Evolutionary conservation across 2,329 filamentous ascomycete genomes (phyloP).

Genomic region (Curvularia verruculosa): DNA sequence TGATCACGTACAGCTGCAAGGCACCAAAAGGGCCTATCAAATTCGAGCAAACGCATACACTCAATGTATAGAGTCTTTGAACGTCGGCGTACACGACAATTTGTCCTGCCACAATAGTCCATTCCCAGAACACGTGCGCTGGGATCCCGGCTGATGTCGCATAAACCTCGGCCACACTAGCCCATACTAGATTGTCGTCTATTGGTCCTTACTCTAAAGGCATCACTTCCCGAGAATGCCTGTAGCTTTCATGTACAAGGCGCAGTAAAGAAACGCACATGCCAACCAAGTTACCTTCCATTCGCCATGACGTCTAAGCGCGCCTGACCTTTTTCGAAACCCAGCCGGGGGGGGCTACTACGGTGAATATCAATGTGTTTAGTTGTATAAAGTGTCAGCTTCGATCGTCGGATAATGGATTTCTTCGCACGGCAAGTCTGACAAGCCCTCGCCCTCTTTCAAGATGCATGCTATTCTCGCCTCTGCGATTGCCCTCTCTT

Average conservation of each 20-base stretch:
- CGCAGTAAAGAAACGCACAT: slow-evolving; percentile 19
- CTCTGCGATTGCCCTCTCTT: slow-evolving; percentile 14
- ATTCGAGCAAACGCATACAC: not conserved
- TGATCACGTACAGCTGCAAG: slow-evolving; percentile 6
- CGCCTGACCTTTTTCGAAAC: slow-evolving; percentile 1
- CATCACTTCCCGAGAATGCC: slow-evolving; percentile 17
- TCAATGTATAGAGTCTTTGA: not conserved
- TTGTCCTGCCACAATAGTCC: slow-evolving; percentile 8
- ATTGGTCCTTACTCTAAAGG: slow-evolving; percentile 20
- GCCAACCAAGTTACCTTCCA: slow-evolving; percentile 11
- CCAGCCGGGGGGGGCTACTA: slow-evolving; percentile 2
- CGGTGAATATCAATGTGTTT: not conserved
- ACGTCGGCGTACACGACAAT: not conserved
- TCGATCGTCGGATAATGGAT: not conserved
- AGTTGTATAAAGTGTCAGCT: slow-evolving; percentile 12
- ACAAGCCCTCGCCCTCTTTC: not conserved
- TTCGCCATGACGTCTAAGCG: slow-evolving; percentile 12
- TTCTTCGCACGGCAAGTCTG: not conserved
- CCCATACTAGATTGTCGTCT: slow-evolving; percentile 7
- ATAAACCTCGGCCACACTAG: slow-evolving; percentile 20
- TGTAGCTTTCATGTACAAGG: slow-evolving; percentile 16
- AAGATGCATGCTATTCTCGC: slow-evolving; percentile 21
- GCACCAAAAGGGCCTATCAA: not conserved
- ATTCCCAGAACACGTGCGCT: slow-evolving; percentile 19
- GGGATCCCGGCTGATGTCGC: slow-evolving; percentile 16